Evolutionary conservation across 2,329 filamentous ascomycete genomes (phyloP), one percentile per base, ranked within the genome.

Genomic region (Sphaerulina populicola): DNA sequence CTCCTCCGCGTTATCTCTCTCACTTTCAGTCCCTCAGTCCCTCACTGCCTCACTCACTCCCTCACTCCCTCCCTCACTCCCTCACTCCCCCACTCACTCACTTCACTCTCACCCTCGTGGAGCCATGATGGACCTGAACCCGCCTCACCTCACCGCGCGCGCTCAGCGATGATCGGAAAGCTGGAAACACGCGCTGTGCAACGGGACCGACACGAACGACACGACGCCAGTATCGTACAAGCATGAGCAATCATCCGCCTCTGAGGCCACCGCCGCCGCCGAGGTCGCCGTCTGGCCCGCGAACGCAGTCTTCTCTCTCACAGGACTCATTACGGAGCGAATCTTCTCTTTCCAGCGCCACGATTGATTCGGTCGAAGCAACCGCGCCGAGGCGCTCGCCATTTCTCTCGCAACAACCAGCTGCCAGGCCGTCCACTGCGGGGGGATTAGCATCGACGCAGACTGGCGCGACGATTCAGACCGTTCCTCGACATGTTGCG

Each of bases 291-390:
- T 58, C 60, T 21, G 63, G 61, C 30, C 58, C 62, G 36, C 53
- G 64, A 18, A 66, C 65, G 23, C 62, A 64, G 31, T 66, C 65
- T 9, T 62, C 64, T 14, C 52, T 62, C 7, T 68, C 66, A 29
- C 64, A 65, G 47, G 45, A 55, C 8, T 65, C 62, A 5, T 12
- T 60, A n/a, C 61, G 64, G 7, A 67, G 66, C 40, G 62, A 65
- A 36, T 66, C 65, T 2, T 66, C 64, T 31, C 44, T 66, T 29
- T 69, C 66, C 15, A 63, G 57, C 37, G 59, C 61, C 6, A 68
- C 66, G 49, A 69, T 66, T 45, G 72, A 74, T 57, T 68, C 66
- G 43, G 67, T 65, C 39, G 69, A 71, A 47, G 21, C 51, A 23
- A 40, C 42, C 31, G 48, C 61, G 40, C 64, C 69, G 44, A 62